A percentile compares a stretch with the other conserved stretches of the same genome.
These are phyloP conservation scores for Scenedesmus sp. DNA, from an alignment of 163 green algal genomes.

Conservation along the genomic window DNA sequence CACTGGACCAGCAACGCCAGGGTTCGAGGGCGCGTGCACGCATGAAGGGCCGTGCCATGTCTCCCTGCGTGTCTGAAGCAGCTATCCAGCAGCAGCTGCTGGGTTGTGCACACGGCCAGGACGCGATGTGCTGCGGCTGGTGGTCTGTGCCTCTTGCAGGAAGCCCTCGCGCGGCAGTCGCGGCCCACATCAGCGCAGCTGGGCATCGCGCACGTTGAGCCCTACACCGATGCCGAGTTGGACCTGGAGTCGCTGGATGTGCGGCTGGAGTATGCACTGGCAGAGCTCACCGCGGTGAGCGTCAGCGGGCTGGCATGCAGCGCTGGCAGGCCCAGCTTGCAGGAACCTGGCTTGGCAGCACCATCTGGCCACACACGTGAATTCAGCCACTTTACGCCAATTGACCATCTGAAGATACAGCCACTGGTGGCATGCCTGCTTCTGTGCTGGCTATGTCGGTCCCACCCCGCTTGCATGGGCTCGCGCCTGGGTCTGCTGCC, in stretches of 20 bases:
- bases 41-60: too few relatives aligned
- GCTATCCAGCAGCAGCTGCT: neutral
- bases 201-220: conserved; percentile 23
- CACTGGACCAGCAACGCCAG: too few relatives aligned
- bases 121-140: neutral
- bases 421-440: neutral
- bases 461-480: neutral
- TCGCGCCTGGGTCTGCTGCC: neutral
- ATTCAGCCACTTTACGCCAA: too few relatives aligned
- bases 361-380: neutral
- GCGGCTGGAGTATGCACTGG: conserved; percentile 41
- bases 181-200: conserved; percentile 25
- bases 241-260: conserved; percentile 43
- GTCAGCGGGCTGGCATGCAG: neutral
- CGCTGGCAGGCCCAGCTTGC: neutral
- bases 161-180: conserved; percentile 32
- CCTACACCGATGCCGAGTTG: conserved; percentile 13
- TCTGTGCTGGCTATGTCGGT: neutral
- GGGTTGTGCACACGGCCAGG: too few relatives aligned
- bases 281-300: conserved; percentile 8
- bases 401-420: too few relatives aligned
- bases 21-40: too few relatives aligned
- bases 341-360: neutral
- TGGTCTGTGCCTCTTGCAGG: neutral
- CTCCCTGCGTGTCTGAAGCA: too few relatives aligned